Evolutionary conservation across 768 basidiomycete genomes (phyloP).

Genomic region (Lactarius deliciosus): DNA sequence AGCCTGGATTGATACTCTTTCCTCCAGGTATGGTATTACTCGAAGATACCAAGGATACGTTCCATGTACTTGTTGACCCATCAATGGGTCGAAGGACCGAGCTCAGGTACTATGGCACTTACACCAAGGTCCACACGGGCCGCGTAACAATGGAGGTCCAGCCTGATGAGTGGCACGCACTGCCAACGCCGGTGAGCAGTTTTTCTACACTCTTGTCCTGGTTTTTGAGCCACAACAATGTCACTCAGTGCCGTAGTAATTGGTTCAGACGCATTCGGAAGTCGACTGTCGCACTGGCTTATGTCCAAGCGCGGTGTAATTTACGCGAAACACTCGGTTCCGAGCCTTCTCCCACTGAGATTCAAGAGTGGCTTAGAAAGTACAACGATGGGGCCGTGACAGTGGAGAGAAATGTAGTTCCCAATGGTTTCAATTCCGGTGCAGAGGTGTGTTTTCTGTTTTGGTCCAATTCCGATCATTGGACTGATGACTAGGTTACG

Average conservation of each 20-base stretch:
- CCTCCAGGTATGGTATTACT: not conserved
- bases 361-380: not conserved
- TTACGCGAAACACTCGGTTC: not conserved
- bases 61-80: not conserved
- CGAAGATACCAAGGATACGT: not conserved
- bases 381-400: fast-evolving
- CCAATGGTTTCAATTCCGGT: not conserved
- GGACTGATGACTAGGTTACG: not conserved
- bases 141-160: not conserved
- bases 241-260: not conserved
- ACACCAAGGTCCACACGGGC: not conserved
- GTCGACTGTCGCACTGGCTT: not conserved
- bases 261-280: fast-evolving
- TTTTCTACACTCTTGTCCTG: not conserved
- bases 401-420: not conserved
- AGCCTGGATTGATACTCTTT: not conserved
- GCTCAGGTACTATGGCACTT: not conserved
- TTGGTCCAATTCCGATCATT: not conserved
- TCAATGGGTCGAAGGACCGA: not conserved
- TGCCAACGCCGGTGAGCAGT: not conserved
- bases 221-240: not conserved
- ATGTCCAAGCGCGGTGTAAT: not conserved
- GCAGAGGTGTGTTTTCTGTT: slow-evolving; percentile 5
- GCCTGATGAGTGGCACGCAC: slow-evolving; percentile 1
- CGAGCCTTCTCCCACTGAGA: not conserved